Base-by-base conservation (phyloP, 2,329 filamentous ascomycete genomes). In the Verticillium isaacii region DNA sequence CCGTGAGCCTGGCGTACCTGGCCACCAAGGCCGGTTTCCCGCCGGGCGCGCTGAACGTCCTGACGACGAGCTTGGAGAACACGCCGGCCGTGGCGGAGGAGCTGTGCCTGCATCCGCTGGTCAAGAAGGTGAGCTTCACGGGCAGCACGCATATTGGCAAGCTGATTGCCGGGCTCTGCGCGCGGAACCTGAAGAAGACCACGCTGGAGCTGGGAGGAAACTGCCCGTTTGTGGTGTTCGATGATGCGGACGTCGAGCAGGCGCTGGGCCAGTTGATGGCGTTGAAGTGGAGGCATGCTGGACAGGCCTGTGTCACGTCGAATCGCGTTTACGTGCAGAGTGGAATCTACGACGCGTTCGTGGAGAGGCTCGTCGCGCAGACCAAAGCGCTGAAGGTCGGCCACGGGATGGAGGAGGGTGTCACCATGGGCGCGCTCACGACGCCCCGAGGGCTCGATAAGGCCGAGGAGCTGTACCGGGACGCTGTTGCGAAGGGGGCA, bases 61-160 rank as follows among this genome's bases (percentile, higher is more conserved):
- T 82, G 57, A 78, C 78, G 0, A 81, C 80, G 0, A 78, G 75
- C 23, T 67, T 80, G 8, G 73, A 72, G 0, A 78, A 79, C 57
- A 82, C 80, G 0, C 80, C 80, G 0, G 60, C 68, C 1, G 71
- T 83, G 2, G 78, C 77, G 14, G 80, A 81, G 68, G 75, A 76
- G 0, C 74, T 83, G 1, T 82, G 79, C 64, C 73, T 75, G 32
- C 79, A 82, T 62, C 74, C 74, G 0, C 62, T 74, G 0, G 75
- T 82, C 0, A 78, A 77, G 58, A 93, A 93, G 72, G 80, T 94
- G 61, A 90, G 89, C 61, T 95, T 94, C 68, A 94, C 91, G 0
- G 91, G 91, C 19, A 87, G 85, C 68, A 91, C 90, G 0, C 75
- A 78, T 0, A 85, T 93, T 0, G 91, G 91, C 4, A 84, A 85